Conservation (phyloP, 192 early-diverging fungal species). For the Backusella australiensis region DNA sequence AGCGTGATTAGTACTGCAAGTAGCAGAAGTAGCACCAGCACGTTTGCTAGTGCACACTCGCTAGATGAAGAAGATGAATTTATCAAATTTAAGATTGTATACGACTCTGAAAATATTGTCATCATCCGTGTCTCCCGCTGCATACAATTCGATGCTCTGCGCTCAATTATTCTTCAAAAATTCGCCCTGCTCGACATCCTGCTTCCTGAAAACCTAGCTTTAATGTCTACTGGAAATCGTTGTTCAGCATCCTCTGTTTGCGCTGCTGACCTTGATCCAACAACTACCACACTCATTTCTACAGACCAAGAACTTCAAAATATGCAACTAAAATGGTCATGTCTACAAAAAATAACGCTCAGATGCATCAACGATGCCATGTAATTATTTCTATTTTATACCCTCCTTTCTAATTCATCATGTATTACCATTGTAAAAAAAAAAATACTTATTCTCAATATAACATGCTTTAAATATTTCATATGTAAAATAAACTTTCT, state of each 20-base stretch:
- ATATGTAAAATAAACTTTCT: neutral
- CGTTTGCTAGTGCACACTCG: neutral
- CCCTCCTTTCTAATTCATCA: neutral
- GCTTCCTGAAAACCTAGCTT: neutral
- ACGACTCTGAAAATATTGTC: conserved; percentile 7
- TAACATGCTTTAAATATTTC: neutral
- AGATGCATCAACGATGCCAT: neutral
- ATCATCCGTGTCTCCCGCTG: neutral
- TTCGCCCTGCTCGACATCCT: neutral
- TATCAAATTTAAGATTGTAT: conserved; percentile 5
- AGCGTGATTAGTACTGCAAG: neutral
- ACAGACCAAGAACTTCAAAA: neutral
- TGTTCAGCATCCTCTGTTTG: conserved; percentile 8
- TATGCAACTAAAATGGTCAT: conserved; percentile 8
- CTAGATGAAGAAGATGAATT: neutral
- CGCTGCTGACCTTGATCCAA: neutral
- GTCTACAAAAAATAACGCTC: neutral
- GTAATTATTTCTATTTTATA: neutral
- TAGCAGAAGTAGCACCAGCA: neutral
- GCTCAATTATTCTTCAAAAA: neutral
- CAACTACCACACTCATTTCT: neutral
- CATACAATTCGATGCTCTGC: neutral
- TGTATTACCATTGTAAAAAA: neutral
- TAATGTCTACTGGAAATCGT: neutral
- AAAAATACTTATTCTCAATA: neutral